A percentile compares a stretch with the other conserved stretches of the same genome.
Conservation (phyloP, 139 green algal species). For the Tetradesmus obliquus region DNA sequence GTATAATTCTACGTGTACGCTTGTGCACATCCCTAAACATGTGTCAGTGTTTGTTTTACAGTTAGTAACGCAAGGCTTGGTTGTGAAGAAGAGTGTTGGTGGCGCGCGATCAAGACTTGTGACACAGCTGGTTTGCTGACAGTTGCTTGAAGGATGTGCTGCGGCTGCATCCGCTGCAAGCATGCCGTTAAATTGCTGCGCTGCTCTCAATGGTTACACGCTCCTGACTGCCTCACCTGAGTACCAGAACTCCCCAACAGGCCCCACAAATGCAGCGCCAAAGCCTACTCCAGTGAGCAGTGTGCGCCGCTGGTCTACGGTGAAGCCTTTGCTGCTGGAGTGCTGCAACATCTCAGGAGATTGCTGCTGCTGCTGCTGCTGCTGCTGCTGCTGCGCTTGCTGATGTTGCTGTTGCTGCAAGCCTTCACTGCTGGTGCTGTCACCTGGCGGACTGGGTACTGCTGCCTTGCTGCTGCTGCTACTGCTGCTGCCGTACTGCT, state of each 20-base stretch:
- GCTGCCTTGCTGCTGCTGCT: background rate
- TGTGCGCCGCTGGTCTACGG: background rate
- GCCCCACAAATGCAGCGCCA: constrained; percentile 17
- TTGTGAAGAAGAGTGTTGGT: no score
- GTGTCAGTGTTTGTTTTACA: no score
- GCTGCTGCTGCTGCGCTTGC: background rate
- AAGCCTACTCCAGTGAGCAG: constrained; percentile 6
- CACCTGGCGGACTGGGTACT: background rate
- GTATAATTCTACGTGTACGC: no score
- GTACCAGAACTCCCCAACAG: constrained; percentile 14
- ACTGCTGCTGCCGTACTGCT: background rate
- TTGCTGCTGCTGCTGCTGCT: constrained; percentile 20
- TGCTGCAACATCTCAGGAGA: background rate
- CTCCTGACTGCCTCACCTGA: background rate
- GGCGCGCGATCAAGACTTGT: no score
- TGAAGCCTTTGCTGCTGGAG: background rate
- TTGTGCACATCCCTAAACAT: no score
- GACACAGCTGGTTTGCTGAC: no score
- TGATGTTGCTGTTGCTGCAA: background rate
- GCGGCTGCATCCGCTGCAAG: background rate
- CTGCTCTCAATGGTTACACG: no score
- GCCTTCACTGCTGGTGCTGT: background rate
- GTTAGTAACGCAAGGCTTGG: no score
- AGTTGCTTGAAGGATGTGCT: no score
- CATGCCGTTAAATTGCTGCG: background rate